A percentile compares a stretch with the other conserved stretches of the same genome.
phyloP scores from a whole-genome alignment of 352 stramenopile species.

The Globisporangium recalcitrans region DNA sequence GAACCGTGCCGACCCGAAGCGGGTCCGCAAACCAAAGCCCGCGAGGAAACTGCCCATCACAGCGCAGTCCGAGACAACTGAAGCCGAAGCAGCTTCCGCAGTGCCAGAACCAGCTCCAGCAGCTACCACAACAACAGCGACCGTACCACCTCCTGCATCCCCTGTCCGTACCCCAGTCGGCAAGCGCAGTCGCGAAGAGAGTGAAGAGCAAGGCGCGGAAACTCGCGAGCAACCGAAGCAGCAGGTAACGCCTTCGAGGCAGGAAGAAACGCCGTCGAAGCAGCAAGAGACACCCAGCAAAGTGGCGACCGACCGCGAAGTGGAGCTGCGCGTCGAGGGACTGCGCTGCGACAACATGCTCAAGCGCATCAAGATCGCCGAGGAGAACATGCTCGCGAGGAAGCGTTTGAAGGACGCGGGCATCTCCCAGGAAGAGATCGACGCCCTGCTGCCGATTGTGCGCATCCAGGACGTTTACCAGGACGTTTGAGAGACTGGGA shows the following conservation, averaged over 20 bases:
- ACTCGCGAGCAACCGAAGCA: not conserved
- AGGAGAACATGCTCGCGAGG: slow-evolving; percentile 26
- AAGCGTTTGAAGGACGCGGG: slow-evolving; percentile 39
- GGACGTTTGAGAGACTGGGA: not conserved
- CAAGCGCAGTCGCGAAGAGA: not conserved
- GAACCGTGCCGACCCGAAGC: slow-evolving; percentile 9
- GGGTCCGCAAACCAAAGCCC: not conserved
- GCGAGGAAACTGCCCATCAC: not conserved
- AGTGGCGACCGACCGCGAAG: slow-evolving; percentile 7
- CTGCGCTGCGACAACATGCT: slow-evolving; percentile 14
- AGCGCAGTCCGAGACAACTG: not conserved
- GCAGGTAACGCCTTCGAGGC: not conserved
- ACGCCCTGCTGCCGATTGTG: slow-evolving; percentile 14
- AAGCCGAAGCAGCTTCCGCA: no score
- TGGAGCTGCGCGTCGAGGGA: slow-evolving; percentile 13
- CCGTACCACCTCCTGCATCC: not conserved
- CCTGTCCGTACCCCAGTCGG: not conserved
- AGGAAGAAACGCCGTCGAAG: not conserved
- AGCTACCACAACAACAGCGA: not conserved
- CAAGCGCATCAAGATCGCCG: slow-evolving; percentile 17
- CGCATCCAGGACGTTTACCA: no score
- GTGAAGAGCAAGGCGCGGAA: not conserved
- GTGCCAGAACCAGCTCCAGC: not conserved
- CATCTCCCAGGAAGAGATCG: slow-evolving; percentile 16
- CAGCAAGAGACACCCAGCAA: not conserved